These are phyloP conservation scores for Mycena vulgaris DNA, from an alignment of 768 basidiomycete genomes.

Conservation along the genomic window DNA sequence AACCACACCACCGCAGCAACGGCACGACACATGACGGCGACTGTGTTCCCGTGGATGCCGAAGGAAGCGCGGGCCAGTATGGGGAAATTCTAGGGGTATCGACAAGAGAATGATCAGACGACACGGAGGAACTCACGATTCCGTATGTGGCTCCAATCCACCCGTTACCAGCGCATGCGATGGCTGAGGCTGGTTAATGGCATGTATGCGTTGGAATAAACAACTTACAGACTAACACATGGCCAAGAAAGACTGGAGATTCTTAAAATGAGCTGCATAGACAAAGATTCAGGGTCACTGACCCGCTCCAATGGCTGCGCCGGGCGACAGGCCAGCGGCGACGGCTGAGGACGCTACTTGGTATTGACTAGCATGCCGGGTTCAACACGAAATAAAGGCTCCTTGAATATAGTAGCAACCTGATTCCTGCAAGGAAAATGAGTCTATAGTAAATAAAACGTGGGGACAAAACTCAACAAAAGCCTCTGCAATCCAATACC, in stretches of 20 bases:
- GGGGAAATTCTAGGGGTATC: constrained; percentile 36
- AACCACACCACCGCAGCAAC: constrained; percentile 38
- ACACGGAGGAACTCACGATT: constrained; percentile 23
- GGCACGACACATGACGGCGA: constrained; percentile 40
- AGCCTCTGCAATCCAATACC: constrained; percentile 43
- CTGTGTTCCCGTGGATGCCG: constrained; percentile 34
- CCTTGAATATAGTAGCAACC: background rate
- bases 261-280: background rate
- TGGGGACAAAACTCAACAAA: constrained; percentile 29
- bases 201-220: background rate
- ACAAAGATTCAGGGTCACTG: background rate
- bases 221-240: constrained; percentile 37
- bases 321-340: constrained; percentile 37
- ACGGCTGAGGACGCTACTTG: constrained; percentile 41
- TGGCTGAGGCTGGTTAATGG: constrained; percentile 16
- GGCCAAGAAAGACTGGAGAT: constrained; percentile 35
- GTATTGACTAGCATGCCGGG: constrained; percentile 33
- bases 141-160: constrained; percentile 39
- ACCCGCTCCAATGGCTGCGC: constrained; percentile 39
- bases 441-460: background rate
- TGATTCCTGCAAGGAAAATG: constrained; percentile 24
- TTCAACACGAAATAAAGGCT: background rate
- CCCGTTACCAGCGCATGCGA: constrained; percentile 39
- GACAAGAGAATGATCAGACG: constrained; percentile 2
- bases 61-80: constrained; percentile 38